A percentile compares a stretch with the other conserved stretches of the same genome.
phyloP scores from a whole-genome alignment of 2,329 filamentous ascomycete genomes.

The Aspergillus intermedius region DNA sequence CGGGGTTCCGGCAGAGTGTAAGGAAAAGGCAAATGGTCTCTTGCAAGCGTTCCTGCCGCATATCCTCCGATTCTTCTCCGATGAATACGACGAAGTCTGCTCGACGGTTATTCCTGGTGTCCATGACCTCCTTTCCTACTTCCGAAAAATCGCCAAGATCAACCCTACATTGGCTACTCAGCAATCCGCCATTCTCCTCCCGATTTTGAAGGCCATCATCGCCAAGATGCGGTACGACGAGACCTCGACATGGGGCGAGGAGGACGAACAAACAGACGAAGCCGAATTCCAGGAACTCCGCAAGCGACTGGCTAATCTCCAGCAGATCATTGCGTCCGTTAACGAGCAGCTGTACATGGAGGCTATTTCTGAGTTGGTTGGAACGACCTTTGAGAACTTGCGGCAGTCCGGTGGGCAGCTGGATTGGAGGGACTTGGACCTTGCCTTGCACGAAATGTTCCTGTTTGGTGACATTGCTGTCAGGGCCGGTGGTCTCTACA shows the following conservation, averaged over 20 bases:
- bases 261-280: constrained; percentile 92
- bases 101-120: constrained; percentile 90
- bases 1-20: constrained; percentile 53
- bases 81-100: constrained; percentile 97
- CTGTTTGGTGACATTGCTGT: constrained; percentile 92
- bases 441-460: constrained; percentile 92
- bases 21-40: constrained; percentile 70
- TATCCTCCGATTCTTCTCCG: constrained; percentile 87
- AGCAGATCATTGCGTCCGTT: constrained; percentile 85
- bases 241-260: constrained; percentile 84
- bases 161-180: constrained; percentile 60
- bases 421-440: constrained; percentile 91
- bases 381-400: constrained; percentile 74
- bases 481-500: constrained; percentile 76
- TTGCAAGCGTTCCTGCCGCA: constrained; percentile 79
- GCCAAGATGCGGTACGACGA: constrained; percentile 97
- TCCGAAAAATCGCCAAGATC: constrained; percentile 67
- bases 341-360: constrained; percentile 86
- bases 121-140: constrained; percentile 83
- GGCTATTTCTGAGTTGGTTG: constrained; percentile 80
- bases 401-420: constrained; percentile 66
- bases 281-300: constrained; percentile 94
- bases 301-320: constrained; percentile 79
- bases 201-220: constrained; percentile 86
- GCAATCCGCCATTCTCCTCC: constrained; percentile 75